Conservation (phyloP, 192 early-diverging fungal species). For the Mortierella antarctica region DNA sequence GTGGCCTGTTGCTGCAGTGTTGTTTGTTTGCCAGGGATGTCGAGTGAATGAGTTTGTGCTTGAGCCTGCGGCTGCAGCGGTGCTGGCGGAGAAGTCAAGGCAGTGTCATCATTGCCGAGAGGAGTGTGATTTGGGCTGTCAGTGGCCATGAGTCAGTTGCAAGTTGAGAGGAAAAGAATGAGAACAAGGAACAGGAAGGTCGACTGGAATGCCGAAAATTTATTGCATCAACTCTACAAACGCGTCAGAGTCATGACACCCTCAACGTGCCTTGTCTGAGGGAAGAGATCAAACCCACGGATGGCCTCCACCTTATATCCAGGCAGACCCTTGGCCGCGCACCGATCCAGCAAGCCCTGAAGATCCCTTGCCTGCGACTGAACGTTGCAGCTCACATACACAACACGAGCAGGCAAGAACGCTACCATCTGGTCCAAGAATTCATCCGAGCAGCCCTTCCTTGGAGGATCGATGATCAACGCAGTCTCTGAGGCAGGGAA, state of each 20-base stretch:
- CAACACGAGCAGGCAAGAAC: slow-evolving; percentile 73
- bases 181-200: not conserved
- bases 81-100: slow-evolving; percentile 16
- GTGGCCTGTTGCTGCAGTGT: slow-evolving; percentile 5
- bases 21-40: slow-evolving; percentile 34
- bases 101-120: not conserved
- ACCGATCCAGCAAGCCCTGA: slow-evolving; percentile 57
- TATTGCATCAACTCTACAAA: slow-evolving; percentile 9
- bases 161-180: not conserved
- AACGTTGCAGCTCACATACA: slow-evolving; percentile 79
- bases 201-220: not conserved
- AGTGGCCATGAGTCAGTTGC: slow-evolving; percentile 33
- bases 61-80: slow-evolving; percentile 30
- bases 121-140: slow-evolving; percentile 9
- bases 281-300: slow-evolving; percentile 80
- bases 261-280: slow-evolving; percentile 77
- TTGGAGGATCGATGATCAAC: slow-evolving; percentile 79
- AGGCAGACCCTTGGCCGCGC: slow-evolving; percentile 51
- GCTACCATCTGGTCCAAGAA: slow-evolving; percentile 75
- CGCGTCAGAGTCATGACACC: slow-evolving; percentile 73
- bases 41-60: slow-evolving; percentile 50
- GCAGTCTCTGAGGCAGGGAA: slow-evolving; percentile 63
- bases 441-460: slow-evolving; percentile 72
- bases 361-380: slow-evolving; percentile 71
- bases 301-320: slow-evolving; percentile 69